Conservation (phyloP, 768 basidiomycete species). For the Calocybe gangraenosa region DNA sequence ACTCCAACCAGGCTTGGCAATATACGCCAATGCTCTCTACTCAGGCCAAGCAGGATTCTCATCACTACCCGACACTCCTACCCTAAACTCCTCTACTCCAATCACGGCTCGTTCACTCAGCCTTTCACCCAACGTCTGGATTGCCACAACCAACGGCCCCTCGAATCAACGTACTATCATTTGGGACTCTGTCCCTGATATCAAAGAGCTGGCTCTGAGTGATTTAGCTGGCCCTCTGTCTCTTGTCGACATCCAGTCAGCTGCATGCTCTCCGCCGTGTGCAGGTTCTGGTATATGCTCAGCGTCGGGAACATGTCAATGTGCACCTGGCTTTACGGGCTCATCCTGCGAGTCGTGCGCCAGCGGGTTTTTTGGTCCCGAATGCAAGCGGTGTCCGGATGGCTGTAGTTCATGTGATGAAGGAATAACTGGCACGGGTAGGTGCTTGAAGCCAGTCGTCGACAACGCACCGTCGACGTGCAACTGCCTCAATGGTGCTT, state of each 20-base stretch:
- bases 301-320: slow-evolving; percentile 62
- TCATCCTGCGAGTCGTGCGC: slow-evolving; percentile 73
- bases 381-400: slow-evolving; percentile 62
- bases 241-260: slow-evolving; percentile 55
- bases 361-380: slow-evolving; percentile 62
- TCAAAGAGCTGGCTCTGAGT: slow-evolving; percentile 58
- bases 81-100: slow-evolving; percentile 35
- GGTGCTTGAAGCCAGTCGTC: slow-evolving; percentile 51
- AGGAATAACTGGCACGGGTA: slow-evolving; percentile 70
- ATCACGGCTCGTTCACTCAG: slow-evolving; percentile 47
- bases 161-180: slow-evolving; percentile 51
- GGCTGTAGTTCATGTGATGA: slow-evolving; percentile 71
- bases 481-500: slow-evolving; percentile 78
- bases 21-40: slow-evolving; percentile 49
- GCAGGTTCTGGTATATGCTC: slow-evolving; percentile 59
- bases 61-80: slow-evolving; percentile 36
- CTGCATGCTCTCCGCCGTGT: slow-evolving; percentile 65
- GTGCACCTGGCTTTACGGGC: slow-evolving; percentile 67
- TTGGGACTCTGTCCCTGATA: slow-evolving; percentile 80
- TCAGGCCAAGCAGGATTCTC: slow-evolving; percentile 50
- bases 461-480: slow-evolving; percentile 55
- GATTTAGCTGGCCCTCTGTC: slow-evolving; percentile 41
- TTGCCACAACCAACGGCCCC: slow-evolving; percentile 43
- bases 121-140: slow-evolving; percentile 54
- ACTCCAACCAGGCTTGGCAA: slow-evolving; percentile 51